Conservation (phyloP, 306 rosid species). For the Gillenia trifoliata region DNA sequence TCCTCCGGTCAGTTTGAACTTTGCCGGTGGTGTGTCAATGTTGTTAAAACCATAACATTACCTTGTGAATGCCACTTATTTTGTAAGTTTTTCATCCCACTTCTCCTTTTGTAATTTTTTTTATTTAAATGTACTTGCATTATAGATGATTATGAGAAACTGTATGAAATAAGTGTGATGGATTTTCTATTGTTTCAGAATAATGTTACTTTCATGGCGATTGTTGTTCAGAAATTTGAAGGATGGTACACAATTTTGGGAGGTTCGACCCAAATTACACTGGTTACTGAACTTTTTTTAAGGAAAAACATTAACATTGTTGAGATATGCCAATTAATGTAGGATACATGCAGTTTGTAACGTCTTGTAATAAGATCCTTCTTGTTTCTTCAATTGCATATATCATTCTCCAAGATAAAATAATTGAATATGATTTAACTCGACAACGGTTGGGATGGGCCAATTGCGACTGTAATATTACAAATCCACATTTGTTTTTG, state of each 20-base stretch:
- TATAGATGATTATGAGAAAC: no score
- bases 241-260: no score
- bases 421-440: conserved; percentile 72
- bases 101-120: conserved; percentile 6
- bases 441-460: conserved; percentile 80
- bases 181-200: no score
- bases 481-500: not conserved
- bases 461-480: conserved; percentile 66
- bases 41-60: conserved; percentile 84
- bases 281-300: no score
- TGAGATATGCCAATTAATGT: no score
- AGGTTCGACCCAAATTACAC: no score
- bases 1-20: conserved; percentile 81
- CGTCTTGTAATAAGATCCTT: not conserved
- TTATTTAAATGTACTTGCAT: not conserved
- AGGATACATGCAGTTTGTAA: not conserved
- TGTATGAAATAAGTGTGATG: conserved; percentile 11
- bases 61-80: conserved; percentile 50
- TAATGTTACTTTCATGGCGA: no score
- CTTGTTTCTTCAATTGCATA: conserved; percentile 44
- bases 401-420: conserved; percentile 79
- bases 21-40: conserved; percentile 78
- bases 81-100: conserved; percentile 50
- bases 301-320: no score
- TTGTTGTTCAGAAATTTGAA: no score